Evolutionary conservation across 805 yeast genomes (phyloP).

Genomic region (Citeromyces nyonsensis): DNA sequence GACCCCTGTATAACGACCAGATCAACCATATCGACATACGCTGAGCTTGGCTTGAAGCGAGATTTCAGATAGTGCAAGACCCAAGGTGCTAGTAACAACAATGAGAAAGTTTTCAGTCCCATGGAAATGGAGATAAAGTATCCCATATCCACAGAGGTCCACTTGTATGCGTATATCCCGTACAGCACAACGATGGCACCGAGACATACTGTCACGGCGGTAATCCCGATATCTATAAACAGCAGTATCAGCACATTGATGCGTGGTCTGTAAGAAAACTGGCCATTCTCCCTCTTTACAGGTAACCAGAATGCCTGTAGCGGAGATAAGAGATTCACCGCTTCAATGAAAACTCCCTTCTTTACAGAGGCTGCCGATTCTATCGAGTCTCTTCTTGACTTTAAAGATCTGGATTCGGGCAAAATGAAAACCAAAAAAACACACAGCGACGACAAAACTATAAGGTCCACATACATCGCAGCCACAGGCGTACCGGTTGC

Average conservation of each 20-base stretch:
- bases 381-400: constrained; percentile 37
- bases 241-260: constrained; percentile 32
- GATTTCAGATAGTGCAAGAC: constrained; percentile 19
- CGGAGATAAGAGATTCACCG: constrained; percentile 14
- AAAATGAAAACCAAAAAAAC: constrained; percentile 21
- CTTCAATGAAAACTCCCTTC: constrained; percentile 2
- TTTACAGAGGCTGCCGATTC: constrained; percentile 7
- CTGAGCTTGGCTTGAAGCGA: constrained; percentile 16
- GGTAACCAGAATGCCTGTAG: constrained; percentile 40
- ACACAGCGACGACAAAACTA: constrained; percentile 15
- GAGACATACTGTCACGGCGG: constrained; percentile 21
- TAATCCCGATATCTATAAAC: constrained; percentile 24
- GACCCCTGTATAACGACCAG: constrained; percentile 11
- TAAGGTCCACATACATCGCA: constrained; percentile 15
- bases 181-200: constrained; percentile 30
- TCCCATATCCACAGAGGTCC: constrained; percentile 42
- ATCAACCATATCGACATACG: constrained; percentile 32
- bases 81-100: constrained; percentile 38
- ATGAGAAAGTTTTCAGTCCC: constrained; percentile 26
- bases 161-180: constrained; percentile 32
- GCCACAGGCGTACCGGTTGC: constrained; percentile 10
- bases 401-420: constrained; percentile 49
- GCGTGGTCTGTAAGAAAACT: constrained; percentile 18
- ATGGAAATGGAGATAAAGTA: constrained; percentile 37
- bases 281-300: constrained; percentile 12